Conservation (phyloP, 208 protist genomes). For the Leishmania lainsoni region DNA sequence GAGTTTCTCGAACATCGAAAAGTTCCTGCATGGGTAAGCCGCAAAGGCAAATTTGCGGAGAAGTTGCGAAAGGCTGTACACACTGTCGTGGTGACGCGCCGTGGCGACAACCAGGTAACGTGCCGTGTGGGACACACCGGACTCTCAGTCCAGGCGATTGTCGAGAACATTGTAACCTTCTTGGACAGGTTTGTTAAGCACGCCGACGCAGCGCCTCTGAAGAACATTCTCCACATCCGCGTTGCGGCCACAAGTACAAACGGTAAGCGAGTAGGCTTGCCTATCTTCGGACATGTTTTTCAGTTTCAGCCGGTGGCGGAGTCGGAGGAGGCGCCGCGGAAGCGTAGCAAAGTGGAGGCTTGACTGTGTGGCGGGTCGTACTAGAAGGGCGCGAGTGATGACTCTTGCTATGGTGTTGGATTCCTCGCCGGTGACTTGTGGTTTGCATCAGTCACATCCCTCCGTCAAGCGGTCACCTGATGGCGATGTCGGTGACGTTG, state of each 20-base stretch:
- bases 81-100: constrained; percentile 78
- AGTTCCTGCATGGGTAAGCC: constrained; percentile 76
- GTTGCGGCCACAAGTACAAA: constrained; percentile 69
- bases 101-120: constrained; percentile 76
- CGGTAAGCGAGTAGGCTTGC: constrained; percentile 68
- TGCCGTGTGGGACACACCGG: constrained; percentile 85
- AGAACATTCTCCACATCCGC: constrained; percentile 80
- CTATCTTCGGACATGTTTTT: constrained; percentile 76
- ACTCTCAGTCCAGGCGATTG: constrained; percentile 49
- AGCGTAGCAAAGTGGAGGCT: constrained; percentile 28
- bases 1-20: constrained; percentile 87
- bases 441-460: not conserved
- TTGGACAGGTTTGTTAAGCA: constrained; percentile 65
- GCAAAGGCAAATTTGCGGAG: constrained; percentile 48
- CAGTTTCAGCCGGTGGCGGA: constrained; percentile 25
- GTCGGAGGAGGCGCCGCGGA: constrained; percentile 11
- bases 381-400: not conserved
- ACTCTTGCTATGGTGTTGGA: not conserved
- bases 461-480: not conserved
- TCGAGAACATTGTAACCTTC: constrained; percentile 76
- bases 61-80: constrained; percentile 46
- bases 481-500: not conserved
- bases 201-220: constrained; percentile 49
- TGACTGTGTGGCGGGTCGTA: not conserved
- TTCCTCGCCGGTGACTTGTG: not conserved